Evolutionary conservation across 345 rosid genomes (phyloP).

Genomic region (Garcia nutans): DNA sequence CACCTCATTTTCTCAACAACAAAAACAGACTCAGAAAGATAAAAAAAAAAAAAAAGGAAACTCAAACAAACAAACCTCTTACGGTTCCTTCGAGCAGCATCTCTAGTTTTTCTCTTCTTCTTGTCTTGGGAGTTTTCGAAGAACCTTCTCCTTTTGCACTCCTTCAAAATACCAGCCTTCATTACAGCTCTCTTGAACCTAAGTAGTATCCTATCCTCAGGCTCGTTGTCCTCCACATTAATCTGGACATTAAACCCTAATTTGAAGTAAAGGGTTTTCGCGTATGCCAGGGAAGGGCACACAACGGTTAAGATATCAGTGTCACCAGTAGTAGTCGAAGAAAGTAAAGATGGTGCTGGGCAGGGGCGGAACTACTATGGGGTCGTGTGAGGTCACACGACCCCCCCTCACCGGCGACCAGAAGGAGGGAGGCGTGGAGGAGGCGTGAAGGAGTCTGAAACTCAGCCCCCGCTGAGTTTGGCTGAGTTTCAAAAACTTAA

Average conservation of each 20-base stretch:
- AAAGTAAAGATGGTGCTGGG: neutral
- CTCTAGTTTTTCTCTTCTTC: constrained; percentile 37
- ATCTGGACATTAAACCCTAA: constrained; percentile 39
- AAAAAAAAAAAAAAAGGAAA: neutral
- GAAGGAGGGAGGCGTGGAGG: too few species aligned
- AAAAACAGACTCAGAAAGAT: neutral
- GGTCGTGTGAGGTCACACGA: too few species aligned
- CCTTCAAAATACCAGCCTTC: constrained; percentile 35
- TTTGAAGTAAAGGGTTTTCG: constrained; percentile 33
- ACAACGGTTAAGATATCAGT: constrained; percentile 12
- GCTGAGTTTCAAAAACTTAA: too few species aligned
- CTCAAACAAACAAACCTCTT: constrained; percentile 21
- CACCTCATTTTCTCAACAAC: neutral
- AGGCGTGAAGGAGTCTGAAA: too few species aligned
- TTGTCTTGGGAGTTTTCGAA: constrained; percentile 37
- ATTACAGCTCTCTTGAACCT: constrained; percentile 36
- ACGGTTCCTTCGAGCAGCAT: constrained; percentile 36
- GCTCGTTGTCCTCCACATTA: constrained; percentile 34
- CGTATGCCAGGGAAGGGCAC: constrained; percentile 34
- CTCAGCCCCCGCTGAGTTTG: too few species aligned
- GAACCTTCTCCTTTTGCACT: constrained; percentile 37
- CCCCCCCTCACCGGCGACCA: too few species aligned
- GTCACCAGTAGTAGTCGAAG: neutral
- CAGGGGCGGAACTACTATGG: too few species aligned
- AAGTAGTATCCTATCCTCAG: constrained; percentile 38